Base-by-base conservation (phyloP, 140 eudicot genomes). In the Cichorium intybus region DNA sequence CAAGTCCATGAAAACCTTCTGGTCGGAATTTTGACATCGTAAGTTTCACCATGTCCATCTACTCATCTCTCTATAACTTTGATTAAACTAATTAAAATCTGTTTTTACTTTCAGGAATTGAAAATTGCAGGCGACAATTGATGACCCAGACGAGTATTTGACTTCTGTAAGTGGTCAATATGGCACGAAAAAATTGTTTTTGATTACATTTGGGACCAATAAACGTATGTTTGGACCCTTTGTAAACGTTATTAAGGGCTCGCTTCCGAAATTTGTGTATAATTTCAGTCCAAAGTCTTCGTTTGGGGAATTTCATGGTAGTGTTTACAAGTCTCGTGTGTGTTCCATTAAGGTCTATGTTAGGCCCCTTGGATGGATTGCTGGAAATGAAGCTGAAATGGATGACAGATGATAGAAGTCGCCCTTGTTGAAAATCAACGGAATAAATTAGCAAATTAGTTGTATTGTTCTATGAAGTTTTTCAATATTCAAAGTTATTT, bases 11-110 rank as follows among this genome's bases (percentile, higher is more conserved):
- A 28, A 2, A 45, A 22, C 6, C 18, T 10, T 5, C 6, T 48
- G 68, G 61, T 14, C 8, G 2, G 51, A 70, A 70, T n/a, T 48
- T 70, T 22, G 26, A 50, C 31, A 22, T 34, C 16, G 76, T 59
- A 29, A 18, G 55, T 43, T 14, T 10, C 17, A 15, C 49, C 46
- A 12, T 26, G 4, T 49, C 17, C 27, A 10, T 63, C 43, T 35
- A 10, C 14, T 35, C 43, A 35, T 35, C 43, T 10, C 43, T n/a
- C 43, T 35, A 8, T 35, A 35, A 0, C 43, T 10, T 35, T 2
- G 14, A 35, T 10, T 35, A 14, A 35, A 8, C 14, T 10, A 14
- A n/a, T n/a, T n/a, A n/a, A 35, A 8, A 10, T 1, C 14, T 3
- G 43, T 10, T 9, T 35, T 35, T 10, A 35, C 43, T 9, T 35